phyloP scores from a whole-genome alignment of 164 flowering plant genomes.

The Vitis labrusca region DNA sequence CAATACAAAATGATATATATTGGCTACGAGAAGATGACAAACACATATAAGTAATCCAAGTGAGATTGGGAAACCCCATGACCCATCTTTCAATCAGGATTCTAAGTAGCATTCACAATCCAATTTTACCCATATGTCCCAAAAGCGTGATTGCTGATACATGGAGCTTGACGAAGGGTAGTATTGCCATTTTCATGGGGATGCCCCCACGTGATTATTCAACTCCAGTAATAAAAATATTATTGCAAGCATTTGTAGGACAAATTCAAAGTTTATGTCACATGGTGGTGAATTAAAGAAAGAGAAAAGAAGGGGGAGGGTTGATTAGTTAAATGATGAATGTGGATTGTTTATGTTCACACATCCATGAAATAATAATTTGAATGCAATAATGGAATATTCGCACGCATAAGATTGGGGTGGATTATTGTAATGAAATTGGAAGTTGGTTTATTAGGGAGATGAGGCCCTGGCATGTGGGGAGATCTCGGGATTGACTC shows the following conservation, averaged over 20 bases:
- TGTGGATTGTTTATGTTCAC: conserved; percentile 22
- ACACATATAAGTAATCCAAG: conserved; percentile 12
- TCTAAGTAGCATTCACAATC: no score
- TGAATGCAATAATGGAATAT: conserved; percentile 36
- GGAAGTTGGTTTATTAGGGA: conserved; percentile 8
- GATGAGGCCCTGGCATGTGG: conserved; percentile 30
- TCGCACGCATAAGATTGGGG: conserved; percentile 35
- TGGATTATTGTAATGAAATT: conserved; percentile 16
- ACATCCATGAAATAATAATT: conserved; percentile 19
- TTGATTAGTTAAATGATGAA: conserved; percentile 44
- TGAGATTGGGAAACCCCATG: conserved; percentile 23
- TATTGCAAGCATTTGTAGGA: background rate
- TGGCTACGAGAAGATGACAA: conserved; percentile 33
- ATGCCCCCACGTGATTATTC: no score
- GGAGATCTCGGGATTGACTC: conserved; percentile 40
- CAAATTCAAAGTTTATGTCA: conserved; percentile 20
- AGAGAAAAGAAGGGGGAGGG: background rate
- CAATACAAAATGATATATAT: conserved; percentile 6
- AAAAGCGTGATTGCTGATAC: no score
- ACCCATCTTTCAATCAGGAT: background rate
- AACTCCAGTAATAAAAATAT: no score
- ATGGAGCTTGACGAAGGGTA: no score
- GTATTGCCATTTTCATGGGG: background rate
- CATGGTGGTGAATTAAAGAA: conserved; percentile 27
- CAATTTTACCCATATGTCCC: no score